A percentile compares a stretch with the other conserved stretches of the same genome.
Conservation (phyloP, 768 basidiomycete genomes). For the Mycena metata region DNA sequence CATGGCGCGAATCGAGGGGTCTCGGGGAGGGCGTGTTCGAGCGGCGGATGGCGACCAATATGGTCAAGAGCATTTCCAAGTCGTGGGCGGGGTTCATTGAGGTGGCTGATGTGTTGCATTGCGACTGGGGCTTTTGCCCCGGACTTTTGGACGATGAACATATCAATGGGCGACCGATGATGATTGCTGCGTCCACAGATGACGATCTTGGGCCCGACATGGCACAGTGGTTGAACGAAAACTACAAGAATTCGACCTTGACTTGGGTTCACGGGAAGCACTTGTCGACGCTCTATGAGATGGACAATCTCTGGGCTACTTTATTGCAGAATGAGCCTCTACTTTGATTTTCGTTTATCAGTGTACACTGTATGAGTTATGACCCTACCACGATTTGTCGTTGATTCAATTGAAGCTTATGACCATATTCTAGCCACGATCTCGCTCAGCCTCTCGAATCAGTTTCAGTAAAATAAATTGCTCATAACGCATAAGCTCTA, state of each 20-base stretch:
- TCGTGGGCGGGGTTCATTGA: slow-evolving; percentile 69
- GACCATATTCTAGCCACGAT: too few relatives aligned
- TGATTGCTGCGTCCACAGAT: slow-evolving; percentile 57
- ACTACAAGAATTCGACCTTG: slow-evolving; percentile 59
- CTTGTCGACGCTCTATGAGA: slow-evolving; percentile 57
- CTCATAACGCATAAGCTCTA: too few relatives aligned
- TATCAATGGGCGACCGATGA: slow-evolving; percentile 55
- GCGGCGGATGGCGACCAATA: slow-evolving; percentile 55
- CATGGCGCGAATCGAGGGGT: slow-evolving; percentile 58
- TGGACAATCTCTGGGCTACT: slow-evolving; percentile 62
- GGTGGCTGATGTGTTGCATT: slow-evolving; percentile 56
- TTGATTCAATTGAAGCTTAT: too few relatives aligned
- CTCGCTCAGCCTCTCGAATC: too few relatives aligned
- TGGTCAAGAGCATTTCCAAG: slow-evolving; percentile 60
- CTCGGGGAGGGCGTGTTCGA: slow-evolving; percentile 60
- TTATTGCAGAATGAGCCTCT: slow-evolving; percentile 30
- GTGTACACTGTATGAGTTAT: too few relatives aligned
- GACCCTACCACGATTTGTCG: too few relatives aligned
- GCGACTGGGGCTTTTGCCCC: slow-evolving; percentile 65
- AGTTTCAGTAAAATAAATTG: too few relatives aligned
- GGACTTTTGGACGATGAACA: slow-evolving; percentile 60
- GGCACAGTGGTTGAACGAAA: slow-evolving; percentile 63
- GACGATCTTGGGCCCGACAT: slow-evolving; percentile 60
- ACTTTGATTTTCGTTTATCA: neutral
- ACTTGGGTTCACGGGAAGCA: slow-evolving; percentile 64